Evolutionary conservation across 2,329 filamentous ascomycete genomes (phyloP), one percentile per base, ranked within the genome.

Genomic region (Alternaria sp.): DNA sequence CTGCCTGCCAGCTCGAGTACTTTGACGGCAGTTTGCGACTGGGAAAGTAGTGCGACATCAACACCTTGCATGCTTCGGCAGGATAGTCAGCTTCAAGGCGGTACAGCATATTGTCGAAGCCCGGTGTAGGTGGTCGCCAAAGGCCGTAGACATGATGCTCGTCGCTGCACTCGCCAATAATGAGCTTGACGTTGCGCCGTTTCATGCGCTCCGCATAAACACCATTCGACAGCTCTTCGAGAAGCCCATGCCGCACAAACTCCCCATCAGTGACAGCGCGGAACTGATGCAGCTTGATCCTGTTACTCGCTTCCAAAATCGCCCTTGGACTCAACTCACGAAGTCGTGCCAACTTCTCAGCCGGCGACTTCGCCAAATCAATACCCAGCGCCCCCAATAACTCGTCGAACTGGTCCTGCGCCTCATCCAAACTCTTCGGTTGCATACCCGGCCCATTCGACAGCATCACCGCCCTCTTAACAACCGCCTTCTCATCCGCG

Each of bases 41-140:
- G 0, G 81, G 83, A 59, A 82, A 86, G 71, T 85, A 84, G 15
- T 83, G 67, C 0, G 70, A 62, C 59, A 86, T 76, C 8, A 88
- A 70, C 1, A 78, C 78, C 25, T 82, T 77, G 45, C 84, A 83
- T 1, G 80, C 80, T 1, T 69, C 63, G 5, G 75, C 73, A 0
- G 85, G 83, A 63, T 88, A 88, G 65, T 88, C 86, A 4, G 83
- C 86, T 30, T 82, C 75, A 0, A 88, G 80, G 1, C 86, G 81
- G 3, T 72, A 67, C 54, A 81, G 81, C 2, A 87, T 74, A 3
- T 80, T 79, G 4, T 79, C 70, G 12, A 82, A 80, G 43, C 83
- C 78, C 3, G 77, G 66, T 2, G 61, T 52, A 0, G 86, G 85
- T 1, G 85, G 83, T 15, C 81, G 79, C 83, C 84, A 87, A 9